These are phyloP conservation scores for Vaccinium myrtillus DNA, from an alignment of 148 eudicot species.

Conservation along the genomic window DNA sequence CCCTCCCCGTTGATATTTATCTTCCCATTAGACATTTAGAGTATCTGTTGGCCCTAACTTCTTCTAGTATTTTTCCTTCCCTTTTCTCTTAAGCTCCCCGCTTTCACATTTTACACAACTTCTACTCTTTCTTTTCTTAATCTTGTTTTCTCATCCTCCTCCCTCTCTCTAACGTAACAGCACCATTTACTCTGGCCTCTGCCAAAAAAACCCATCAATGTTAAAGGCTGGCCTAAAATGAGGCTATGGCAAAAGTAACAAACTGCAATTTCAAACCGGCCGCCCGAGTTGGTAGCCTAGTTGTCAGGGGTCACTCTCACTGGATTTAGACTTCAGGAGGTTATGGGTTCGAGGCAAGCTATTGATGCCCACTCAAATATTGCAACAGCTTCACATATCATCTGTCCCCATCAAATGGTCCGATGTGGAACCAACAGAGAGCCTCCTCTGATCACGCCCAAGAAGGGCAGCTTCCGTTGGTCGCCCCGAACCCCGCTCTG, in stretches of 20 bases:
- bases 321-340: too few relatives aligned
- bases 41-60: not conserved
- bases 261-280: not conserved
- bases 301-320: too few relatives aligned
- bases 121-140: not conserved
- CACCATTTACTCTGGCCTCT: not conserved
- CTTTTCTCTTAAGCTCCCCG: not conserved
- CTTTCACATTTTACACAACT: not conserved
- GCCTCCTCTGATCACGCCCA: too few relatives aligned
- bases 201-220: not conserved
- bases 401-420: too few relatives aligned
- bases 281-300: too few relatives aligned
- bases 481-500: too few relatives aligned
- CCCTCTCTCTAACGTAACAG: too few relatives aligned
- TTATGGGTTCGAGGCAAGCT: too few relatives aligned
- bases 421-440: too few relatives aligned
- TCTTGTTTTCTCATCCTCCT: not conserved
- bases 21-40: not conserved
- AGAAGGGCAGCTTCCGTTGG: too few relatives aligned
- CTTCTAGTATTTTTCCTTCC: not conserved
- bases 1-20: not conserved
- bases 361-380: too few relatives aligned
- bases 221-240: not conserved
- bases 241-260: not conserved
- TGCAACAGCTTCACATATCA: too few relatives aligned